A percentile compares a stretch with the other conserved stretches of the same genome.
These are phyloP conservation scores for Hamigera avellanea DNA, from an alignment of 495 filamentous ascomycete genomes.

Conservation along the genomic window DNA sequence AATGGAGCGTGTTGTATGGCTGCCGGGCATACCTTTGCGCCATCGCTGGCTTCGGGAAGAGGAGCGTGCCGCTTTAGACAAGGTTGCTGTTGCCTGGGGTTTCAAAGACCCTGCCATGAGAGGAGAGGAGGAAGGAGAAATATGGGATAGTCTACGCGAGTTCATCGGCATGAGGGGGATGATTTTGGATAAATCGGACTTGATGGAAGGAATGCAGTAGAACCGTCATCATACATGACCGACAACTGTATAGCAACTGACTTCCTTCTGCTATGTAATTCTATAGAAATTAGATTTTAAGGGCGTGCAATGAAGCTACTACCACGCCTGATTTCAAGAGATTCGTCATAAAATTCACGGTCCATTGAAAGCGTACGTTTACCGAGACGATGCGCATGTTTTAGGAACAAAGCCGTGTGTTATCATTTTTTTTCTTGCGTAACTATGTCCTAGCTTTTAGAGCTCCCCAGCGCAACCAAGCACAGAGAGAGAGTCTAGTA, in stretches of 20 bases:
- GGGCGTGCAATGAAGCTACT: too few species aligned
- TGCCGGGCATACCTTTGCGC: slow-evolving; percentile 62
- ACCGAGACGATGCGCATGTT: too few species aligned
- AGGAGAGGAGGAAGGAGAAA: slow-evolving; percentile 82
- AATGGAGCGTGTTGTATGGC: slow-evolving; percentile 87
- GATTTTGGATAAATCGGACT: slow-evolving; percentile 73
- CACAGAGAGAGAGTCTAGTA: slow-evolving; percentile 56
- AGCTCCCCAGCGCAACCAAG: slow-evolving; percentile 20
- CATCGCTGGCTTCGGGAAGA: slow-evolving; percentile 89
- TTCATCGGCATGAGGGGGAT: slow-evolving; percentile 72
- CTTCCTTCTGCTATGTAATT: too few species aligned
- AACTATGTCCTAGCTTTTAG: slow-evolving; percentile 17
- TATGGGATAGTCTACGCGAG: slow-evolving; percentile 76
- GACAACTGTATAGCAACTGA: too few species aligned
- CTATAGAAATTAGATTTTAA: too few species aligned
- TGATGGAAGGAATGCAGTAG: slow-evolving; percentile 87
- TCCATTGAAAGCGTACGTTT: too few species aligned
- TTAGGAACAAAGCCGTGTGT: slow-evolving; percentile 20
- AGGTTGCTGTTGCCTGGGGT: slow-evolving; percentile 76
- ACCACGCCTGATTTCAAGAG: too few species aligned
- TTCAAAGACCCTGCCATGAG: slow-evolving; percentile 68
- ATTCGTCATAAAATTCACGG: slow-evolving; percentile 1
- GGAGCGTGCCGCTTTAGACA: slow-evolving; percentile 81
- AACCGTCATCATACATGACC: background rate
- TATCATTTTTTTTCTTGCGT: slow-evolving; percentile 29